Conservation (phyloP, 768 basidiomycete species). For the Daedalea quercina region DNA sequence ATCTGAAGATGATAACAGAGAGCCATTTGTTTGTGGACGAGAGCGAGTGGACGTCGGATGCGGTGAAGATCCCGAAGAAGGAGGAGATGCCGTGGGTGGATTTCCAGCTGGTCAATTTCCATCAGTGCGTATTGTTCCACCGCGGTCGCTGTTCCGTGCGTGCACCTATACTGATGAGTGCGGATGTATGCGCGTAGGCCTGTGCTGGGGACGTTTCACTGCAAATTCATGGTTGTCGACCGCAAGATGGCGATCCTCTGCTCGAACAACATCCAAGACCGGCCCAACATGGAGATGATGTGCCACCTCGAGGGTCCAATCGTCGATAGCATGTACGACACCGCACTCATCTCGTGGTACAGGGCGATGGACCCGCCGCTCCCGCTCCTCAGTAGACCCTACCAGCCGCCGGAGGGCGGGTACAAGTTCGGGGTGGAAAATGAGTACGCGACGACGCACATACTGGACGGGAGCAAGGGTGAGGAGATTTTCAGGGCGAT, state of each 20-base stretch:
- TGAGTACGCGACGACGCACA: constrained; percentile 13
- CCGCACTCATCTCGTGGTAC: constrained; percentile 57
- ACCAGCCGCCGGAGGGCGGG: constrained; percentile 22
- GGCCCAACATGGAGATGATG: constrained; percentile 54
- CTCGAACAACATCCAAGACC: constrained; percentile 64
- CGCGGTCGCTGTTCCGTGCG: no score
- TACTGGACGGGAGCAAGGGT: constrained; percentile 9
- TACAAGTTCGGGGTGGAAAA: constrained; percentile 37
- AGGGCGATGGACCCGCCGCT: constrained; percentile 39
- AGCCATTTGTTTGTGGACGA: constrained; percentile 41
- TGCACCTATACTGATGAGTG: neutral
- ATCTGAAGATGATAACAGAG: constrained; percentile 42
- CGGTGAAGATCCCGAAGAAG: constrained; percentile 43
- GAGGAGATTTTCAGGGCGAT: neutral
- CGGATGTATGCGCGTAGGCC: constrained; percentile 25
- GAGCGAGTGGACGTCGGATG: constrained; percentile 35
- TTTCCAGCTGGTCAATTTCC: constrained; percentile 54
- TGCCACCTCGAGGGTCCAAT: constrained; percentile 64
- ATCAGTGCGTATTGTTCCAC: constrained; percentile 24
- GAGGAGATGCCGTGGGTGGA: constrained; percentile 55
- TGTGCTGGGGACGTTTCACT: constrained; percentile 62
- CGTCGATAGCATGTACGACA: constrained; percentile 65
- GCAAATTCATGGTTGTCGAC: constrained; percentile 66
- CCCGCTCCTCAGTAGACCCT: constrained; percentile 31
- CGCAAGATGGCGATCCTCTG: constrained; percentile 59